A percentile compares a stretch with the other conserved stretches of the same genome.
Evolutionary conservation across 768 basidiomycete genomes (phyloP).

Genomic region (Boletus patriciae): DNA sequence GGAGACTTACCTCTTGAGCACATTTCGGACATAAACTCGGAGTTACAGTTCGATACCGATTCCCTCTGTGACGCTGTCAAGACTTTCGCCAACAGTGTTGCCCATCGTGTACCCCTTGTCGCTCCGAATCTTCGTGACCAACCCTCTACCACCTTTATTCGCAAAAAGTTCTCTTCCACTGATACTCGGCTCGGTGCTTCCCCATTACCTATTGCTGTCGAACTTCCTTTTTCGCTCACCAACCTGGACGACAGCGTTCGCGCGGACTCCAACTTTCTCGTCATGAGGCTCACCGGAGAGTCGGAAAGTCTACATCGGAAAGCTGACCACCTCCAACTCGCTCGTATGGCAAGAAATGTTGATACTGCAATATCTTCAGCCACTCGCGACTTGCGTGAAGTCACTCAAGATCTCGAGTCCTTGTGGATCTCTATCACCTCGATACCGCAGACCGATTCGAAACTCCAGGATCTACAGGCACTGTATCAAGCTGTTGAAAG

Average conservation of each 20-base stretch:
- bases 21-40: conserved; percentile 31
- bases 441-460: conserved; percentile 28
- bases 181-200: conserved; percentile 36
- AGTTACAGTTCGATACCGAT: conserved; percentile 37
- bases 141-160: conserved; percentile 23
- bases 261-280: conserved; percentile 64
- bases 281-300: conserved; percentile 60
- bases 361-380: conserved; percentile 44
- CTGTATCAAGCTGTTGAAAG: conserved; percentile 40
- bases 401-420: conserved; percentile 40
- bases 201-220: conserved; percentile 34
- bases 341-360: conserved; percentile 52
- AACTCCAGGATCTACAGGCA: conserved; percentile 36
- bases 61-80: conserved; percentile 45
- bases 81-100: conserved; percentile 49
- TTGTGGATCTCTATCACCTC: conserved; percentile 39
- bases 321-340: conserved; percentile 49
- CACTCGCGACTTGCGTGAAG: conserved; percentile 39
- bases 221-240: conserved; percentile 56
- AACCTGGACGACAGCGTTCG: conserved; percentile 67
- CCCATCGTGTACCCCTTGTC: conserved; percentile 59
- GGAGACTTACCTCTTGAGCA: conserved; percentile 31
- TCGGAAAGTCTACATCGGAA: conserved; percentile 51
- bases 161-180: conserved; percentile 38
- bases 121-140: conserved; percentile 29